Evolutionary conservation across 768 basidiomycete genomes (phyloP), one percentile per base, ranked within the genome.

Genomic region (Trametes sanguinea): DNA sequence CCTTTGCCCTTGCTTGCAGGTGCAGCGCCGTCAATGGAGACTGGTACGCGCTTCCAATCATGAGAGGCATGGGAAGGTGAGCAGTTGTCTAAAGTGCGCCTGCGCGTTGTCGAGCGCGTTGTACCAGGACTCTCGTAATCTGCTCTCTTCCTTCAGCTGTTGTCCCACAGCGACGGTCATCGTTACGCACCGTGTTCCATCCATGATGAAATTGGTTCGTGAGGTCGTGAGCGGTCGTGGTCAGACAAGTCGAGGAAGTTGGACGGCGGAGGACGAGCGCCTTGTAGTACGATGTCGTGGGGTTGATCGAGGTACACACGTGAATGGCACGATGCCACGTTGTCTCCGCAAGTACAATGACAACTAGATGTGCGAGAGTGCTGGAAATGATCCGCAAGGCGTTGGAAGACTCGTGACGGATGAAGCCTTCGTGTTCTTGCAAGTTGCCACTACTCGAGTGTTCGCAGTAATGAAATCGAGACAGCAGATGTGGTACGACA

Each of bases 51-150:
- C 70, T 87, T 95, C 95, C 95, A 97, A 51, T 92, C 87, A 9
- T 77, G 73, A 1, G 88, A 83, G 11, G 84, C 77, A 50, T 88
- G 77, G 4, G 91, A 90, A 90, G 6, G 87, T 83, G 51, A 96
- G 80, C 9, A 95, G 81, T 60, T 87, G 85, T 62, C 89, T 83
- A 76, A 95, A 94, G 69, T 86, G 85, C 50, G 82, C 75, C 68
- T 94, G 89, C 54, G 94, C 92, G 62, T 83, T 80, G 67, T 80
- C 82, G 60, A 96, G 80, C 14, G 94, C 87, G 61, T 81, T 76
- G 65, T 86, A 85, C 93, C 94, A 95, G 44, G 90, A 85, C 74
- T 92, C 85, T 68, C 87, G 87, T 65, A 95, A 80, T 65, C 94
- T 94, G 63, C 35, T 32, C 51, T 51, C 9, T 8, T 9, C 43